A percentile compares a stretch with the other conserved stretches of the same genome.
These are phyloP conservation scores for Phytophthora citricola DNA, from an alignment of 352 stramenopile genomes.

Conservation along the genomic window DNA sequence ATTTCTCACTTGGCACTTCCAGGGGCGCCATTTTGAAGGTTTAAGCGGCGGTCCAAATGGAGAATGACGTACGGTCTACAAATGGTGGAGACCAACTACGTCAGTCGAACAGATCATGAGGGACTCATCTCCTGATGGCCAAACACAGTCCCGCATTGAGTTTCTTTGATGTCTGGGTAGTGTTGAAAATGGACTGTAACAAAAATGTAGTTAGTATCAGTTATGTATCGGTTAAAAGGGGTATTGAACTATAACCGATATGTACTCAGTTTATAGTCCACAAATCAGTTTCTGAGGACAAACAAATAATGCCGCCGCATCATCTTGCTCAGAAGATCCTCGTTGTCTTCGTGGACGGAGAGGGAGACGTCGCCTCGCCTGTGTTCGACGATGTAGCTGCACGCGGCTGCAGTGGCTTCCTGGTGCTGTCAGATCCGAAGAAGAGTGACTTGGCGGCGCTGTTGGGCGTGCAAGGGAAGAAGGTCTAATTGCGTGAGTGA, in stretches of 20 bases:
- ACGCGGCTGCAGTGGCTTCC: constrained; percentile 60
- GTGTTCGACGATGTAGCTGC: constrained; percentile 53
- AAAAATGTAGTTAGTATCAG: background rate
- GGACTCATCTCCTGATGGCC: constrained; percentile 19
- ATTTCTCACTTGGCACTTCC: constrained; percentile 21
- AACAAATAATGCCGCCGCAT: constrained; percentile 33
- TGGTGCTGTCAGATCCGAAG: constrained; percentile 47
- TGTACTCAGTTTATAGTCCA: background rate
- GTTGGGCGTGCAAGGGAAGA: constrained; percentile 38
- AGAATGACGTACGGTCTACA: constrained; percentile 13
- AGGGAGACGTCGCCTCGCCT: constrained; percentile 4
- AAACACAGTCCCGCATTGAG: constrained; percentile 2
- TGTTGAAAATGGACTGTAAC: constrained; percentile 2
- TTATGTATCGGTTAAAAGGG: constrained; percentile 2
- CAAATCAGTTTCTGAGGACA: constrained; percentile 13
- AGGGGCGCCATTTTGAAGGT: constrained; percentile 22
- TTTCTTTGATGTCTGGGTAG: constrained; percentile 18
- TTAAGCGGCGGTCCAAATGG: background rate
- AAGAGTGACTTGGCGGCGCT: constrained; percentile 41
- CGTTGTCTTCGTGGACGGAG: constrained; percentile 55
- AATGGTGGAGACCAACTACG: constrained; percentile 9
- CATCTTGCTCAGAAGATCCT: constrained; percentile 61
- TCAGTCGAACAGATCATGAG: constrained; percentile 3
- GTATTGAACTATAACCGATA: too few species aligned
- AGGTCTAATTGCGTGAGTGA: constrained; percentile 37